Evolutionary conservation across 2,329 filamentous ascomycete genomes (phyloP), one percentile per base, ranked within the genome.

Genomic region (Aspergillus hortae): DNA sequence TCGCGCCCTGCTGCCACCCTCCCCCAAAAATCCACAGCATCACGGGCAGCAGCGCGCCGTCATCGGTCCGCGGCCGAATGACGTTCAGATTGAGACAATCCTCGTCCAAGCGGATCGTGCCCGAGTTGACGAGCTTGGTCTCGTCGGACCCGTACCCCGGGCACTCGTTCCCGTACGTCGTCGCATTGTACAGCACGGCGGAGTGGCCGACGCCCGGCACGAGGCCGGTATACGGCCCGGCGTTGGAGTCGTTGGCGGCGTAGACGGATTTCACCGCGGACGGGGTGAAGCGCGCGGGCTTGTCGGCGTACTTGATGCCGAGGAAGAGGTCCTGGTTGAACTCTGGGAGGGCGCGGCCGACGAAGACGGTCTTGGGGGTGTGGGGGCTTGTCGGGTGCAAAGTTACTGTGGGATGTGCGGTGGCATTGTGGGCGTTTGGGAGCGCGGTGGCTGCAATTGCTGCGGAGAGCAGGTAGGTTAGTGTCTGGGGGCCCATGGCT

Each of bases 11-110:
- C 46, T 60, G 49, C 63, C 64, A 67, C 2, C 65, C 65, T 48
- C 65, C 65, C 3, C 65, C 65, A 44, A 61, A 67, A 17, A 67
- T 67, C 65, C 65, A 68, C 19, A 68, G 42, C 53, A 68, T 56
- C 14, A 68, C 65, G 4, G 65, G 65, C 10, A 67, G 49, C 35
- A 61, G 45, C 6, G 53, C 51, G 2, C 52, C 46, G 27, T 46
- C 11, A 0, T 44, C n/a, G 1, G 33, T 10, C 27, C 43, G 40
- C 3, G 63, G 65, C 6, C 60, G 57, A 25, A 67, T 54, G 4
- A 67, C 48, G 45, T 67, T 67, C 32, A 67, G 17, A 49, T 65
- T 66, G 21, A 63, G 44, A 40, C 65, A 67, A 45, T 67, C 56
- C 49, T 67, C 64, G 27, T 54, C 54, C 45, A 64, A 35, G 11